Conservation (phyloP, 257 asterid species). For the Eustoma russellianum region DNA sequence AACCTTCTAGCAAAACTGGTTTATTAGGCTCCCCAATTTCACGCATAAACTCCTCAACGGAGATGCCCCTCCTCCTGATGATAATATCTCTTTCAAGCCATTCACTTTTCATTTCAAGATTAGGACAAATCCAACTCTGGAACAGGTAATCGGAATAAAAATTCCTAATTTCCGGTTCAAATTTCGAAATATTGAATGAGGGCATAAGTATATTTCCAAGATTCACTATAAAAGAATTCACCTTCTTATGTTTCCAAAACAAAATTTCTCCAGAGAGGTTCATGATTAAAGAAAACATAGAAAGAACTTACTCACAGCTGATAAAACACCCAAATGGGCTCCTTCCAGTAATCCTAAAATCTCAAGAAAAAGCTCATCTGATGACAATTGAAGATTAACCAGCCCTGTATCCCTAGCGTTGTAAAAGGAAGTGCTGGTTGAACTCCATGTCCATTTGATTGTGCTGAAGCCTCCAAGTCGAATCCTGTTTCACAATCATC, state of each 20-base stretch:
- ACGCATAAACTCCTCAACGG: conserved; percentile 60
- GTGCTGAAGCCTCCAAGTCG: conserved; percentile 53
- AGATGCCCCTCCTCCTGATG: conserved; percentile 53
- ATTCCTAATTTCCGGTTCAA: conserved; percentile 50
- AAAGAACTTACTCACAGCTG: conserved; percentile 84
- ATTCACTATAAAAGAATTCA: conserved; percentile 49
- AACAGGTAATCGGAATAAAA: conserved; percentile 94
- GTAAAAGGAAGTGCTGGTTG: conserved; percentile 56
- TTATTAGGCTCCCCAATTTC: conserved; percentile 74
- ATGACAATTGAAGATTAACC: conserved; percentile 55
- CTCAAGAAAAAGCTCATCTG: conserved; percentile 87
- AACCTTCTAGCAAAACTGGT: conserved; percentile 83
- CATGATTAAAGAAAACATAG: conserved; percentile 81
- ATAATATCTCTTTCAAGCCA: conserved; percentile 91
- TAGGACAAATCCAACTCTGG: conserved; percentile 98
- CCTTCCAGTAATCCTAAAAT: conserved; percentile 65
- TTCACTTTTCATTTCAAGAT: conserved; percentile 91
- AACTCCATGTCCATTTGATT: conserved; percentile 59
- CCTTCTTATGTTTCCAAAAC: conserved; percentile 48
- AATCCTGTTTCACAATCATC: conserved; percentile 48
- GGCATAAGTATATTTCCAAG: conserved; percentile 64
- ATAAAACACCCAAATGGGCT: conserved; percentile 55
- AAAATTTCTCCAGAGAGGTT: conserved; percentile 88
- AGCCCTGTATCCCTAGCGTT: conserved; percentile 77
- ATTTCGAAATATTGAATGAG: conserved; percentile 21